Evolutionary conservation across 805 yeast species (phyloP).

Genomic region (Starmerella davenportii): DNA sequence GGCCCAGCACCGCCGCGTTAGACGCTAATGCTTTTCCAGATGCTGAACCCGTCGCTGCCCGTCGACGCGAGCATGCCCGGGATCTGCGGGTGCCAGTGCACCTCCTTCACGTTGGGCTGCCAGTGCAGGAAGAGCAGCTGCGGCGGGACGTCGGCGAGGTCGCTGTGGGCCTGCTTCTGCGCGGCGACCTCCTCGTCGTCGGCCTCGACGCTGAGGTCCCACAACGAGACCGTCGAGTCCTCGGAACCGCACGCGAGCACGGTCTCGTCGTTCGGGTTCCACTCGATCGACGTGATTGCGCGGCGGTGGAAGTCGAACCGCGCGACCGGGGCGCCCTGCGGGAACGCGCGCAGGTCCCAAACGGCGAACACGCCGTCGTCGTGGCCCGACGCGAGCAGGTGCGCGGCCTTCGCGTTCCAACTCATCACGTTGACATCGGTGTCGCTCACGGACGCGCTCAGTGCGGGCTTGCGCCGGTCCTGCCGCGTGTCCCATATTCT

Average conservation of each 20-base stretch:
- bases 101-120: slow-evolving; percentile 96
- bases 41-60: slow-evolving; percentile 83
- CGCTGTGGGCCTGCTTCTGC: slow-evolving; percentile 61
- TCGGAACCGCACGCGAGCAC: slow-evolving; percentile 90
- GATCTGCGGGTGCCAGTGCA: slow-evolving; percentile 91
- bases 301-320: slow-evolving; percentile 88
- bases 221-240: slow-evolving; percentile 88
- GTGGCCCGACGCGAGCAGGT: slow-evolving; percentile 84
- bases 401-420: slow-evolving; percentile 79
- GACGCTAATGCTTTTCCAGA: slow-evolving; percentile 97
- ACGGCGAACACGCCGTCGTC: slow-evolving; percentile 96
- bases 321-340: slow-evolving; percentile 66
- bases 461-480: slow-evolving; percentile 51
- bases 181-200: slow-evolving; percentile 91
- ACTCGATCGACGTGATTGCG: slow-evolving; percentile 80
- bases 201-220: slow-evolving; percentile 98
- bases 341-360: slow-evolving; percentile 86
- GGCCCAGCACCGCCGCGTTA: no score
- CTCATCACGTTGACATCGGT: slow-evolving; percentile 88
- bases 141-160: slow-evolving; percentile 80
- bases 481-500: slow-evolving; percentile 96
- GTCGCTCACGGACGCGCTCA: slow-evolving; percentile 60
- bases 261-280: slow-evolving; percentile 90
- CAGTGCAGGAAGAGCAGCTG: slow-evolving; percentile 92
- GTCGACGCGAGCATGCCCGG: slow-evolving; percentile 92